These are phyloP conservation scores for Metschnikowia colocasiae DNA, from an alignment of 805 yeast species.

Conservation along the genomic window DNA sequence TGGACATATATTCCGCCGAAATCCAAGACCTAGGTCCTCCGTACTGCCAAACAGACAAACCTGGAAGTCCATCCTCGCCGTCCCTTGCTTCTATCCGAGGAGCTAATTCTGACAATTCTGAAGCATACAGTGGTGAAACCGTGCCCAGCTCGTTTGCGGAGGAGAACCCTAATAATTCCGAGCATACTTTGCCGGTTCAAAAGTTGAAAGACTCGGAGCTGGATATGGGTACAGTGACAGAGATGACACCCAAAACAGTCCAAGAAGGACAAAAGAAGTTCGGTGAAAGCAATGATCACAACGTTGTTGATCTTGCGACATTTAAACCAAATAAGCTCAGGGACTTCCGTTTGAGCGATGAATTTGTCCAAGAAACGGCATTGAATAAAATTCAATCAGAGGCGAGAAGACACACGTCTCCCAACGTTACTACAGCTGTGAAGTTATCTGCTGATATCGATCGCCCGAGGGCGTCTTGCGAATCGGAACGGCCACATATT, in stretches of 20 bases:
- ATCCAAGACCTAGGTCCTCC: constrained; percentile 5
- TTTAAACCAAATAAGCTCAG: neutral
- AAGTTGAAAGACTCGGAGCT: constrained; percentile 13
- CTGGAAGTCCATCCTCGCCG: constrained; percentile 16
- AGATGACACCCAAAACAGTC: neutral
- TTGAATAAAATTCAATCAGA: neutral
- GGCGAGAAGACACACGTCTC: constrained; percentile 9
- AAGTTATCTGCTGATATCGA: constrained; percentile 5
- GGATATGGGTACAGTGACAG: constrained; percentile 14
- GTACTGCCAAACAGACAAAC: neutral
- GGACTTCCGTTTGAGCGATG: neutral
- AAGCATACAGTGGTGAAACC: constrained; percentile 18
- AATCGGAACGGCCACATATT: constrained; percentile 8
- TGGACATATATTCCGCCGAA: neutral
- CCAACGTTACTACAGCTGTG: constrained; percentile 1
- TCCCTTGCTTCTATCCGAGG: constrained; percentile 15
- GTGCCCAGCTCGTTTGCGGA: constrained; percentile 19
- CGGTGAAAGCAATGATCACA: neutral
- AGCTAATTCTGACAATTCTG: constrained; percentile 15
- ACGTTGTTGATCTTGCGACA: neutral
- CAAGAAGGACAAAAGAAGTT: neutral
- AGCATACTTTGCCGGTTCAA: constrained; percentile 7
- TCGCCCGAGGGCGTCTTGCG: constrained; percentile 1
- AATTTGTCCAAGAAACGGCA: neutral
- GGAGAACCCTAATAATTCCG: constrained; percentile 11